Conservation (phyloP, 352 stramenopile genomes). For the Phytopythium montanum region DNA sequence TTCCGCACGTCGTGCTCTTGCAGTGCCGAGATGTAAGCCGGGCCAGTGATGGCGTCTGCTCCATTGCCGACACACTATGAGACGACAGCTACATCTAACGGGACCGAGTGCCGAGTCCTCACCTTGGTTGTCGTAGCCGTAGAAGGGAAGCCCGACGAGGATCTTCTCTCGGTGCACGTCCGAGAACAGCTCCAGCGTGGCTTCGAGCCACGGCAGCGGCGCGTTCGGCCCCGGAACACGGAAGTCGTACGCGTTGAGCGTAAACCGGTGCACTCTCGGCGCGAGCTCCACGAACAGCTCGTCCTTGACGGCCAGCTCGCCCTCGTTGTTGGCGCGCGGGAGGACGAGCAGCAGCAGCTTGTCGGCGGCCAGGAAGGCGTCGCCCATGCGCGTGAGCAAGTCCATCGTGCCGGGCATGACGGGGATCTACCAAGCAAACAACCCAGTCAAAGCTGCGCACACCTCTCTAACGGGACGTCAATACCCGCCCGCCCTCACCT, state of each 20-base stretch:
- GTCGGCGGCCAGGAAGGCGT: slow-evolving; percentile 37
- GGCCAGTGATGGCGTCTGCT: slow-evolving; percentile 41
- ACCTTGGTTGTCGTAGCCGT: slow-evolving; percentile 78
- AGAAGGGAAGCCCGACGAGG: slow-evolving; percentile 74
- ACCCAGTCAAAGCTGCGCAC: background rate
- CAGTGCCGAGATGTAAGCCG: slow-evolving; percentile 35
- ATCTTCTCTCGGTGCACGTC: slow-evolving; percentile 47
- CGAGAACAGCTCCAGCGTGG: slow-evolving; percentile 47
- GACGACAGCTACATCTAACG: background rate
- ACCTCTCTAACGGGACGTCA: background rate
- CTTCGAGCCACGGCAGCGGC: slow-evolving; percentile 59
- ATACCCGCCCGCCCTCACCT: slow-evolving; percentile 30
- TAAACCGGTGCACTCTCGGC: slow-evolving; percentile 70
- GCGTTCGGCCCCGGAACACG: slow-evolving; percentile 59
- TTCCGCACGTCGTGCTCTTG: slow-evolving; percentile 32
- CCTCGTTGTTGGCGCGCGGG: slow-evolving; percentile 47
- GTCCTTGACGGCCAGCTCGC: slow-evolving; percentile 44
- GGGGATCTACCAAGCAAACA: slow-evolving; percentile 33
- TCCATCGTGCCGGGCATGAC: slow-evolving; percentile 54
- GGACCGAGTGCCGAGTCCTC: background rate
- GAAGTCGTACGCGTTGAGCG: slow-evolving; percentile 83
- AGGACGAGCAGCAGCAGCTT: slow-evolving; percentile 70
- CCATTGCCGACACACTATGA: background rate
- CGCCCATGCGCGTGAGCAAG: slow-evolving; percentile 51
- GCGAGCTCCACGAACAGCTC: slow-evolving; percentile 54